phyloP scores from a whole-genome alignment of 352 stramenopile species.

The Phytophthora macrochlamydospora region DNA sequence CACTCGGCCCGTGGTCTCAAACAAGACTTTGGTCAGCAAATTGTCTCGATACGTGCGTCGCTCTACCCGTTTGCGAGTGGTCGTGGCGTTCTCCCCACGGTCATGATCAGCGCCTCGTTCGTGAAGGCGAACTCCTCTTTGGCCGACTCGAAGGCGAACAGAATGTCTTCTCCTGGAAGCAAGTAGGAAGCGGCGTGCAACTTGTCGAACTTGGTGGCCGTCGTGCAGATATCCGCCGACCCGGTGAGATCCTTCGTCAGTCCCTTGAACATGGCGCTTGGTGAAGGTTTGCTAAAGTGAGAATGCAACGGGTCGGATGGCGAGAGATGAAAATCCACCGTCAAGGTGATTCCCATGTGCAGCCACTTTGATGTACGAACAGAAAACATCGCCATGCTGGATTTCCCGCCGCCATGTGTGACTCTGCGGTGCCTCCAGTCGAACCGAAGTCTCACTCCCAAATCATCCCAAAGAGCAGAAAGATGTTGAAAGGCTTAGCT shows the following conservation, averaged over 20 bases:
- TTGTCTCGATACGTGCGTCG: constrained; percentile 49
- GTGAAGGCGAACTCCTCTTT: constrained; percentile 74
- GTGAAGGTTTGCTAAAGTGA: constrained; percentile 17
- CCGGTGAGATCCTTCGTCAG: constrained; percentile 57
- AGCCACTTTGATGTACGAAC: not conserved
- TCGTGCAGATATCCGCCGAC: constrained; percentile 58
- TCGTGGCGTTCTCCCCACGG: constrained; percentile 46
- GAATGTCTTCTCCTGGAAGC: constrained; percentile 42
- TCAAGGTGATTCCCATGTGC: not conserved
- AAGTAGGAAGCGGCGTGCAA: constrained; percentile 40
- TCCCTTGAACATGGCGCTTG: constrained; percentile 46
- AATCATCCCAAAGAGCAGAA: not conserved
- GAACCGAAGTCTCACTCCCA: not conserved
- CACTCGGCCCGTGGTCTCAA: constrained; percentile 59
- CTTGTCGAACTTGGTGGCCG: constrained; percentile 32
- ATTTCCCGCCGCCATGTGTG: not conserved
- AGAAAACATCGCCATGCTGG: constrained; percentile 1
- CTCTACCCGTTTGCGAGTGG: constrained; percentile 48
- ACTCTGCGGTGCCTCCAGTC: no score
- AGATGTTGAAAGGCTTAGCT: constrained; percentile 60
- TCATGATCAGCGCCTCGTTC: constrained; percentile 56
- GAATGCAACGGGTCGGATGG: constrained; percentile 13
- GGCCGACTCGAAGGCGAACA: constrained; percentile 61
- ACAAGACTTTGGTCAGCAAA: constrained; percentile 36
- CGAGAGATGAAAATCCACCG: constrained; percentile 26